Evolutionary conservation across 345 rosid genomes (phyloP), one percentile per base, ranked within the genome.

Genomic region (Populus pruinosa): DNA sequence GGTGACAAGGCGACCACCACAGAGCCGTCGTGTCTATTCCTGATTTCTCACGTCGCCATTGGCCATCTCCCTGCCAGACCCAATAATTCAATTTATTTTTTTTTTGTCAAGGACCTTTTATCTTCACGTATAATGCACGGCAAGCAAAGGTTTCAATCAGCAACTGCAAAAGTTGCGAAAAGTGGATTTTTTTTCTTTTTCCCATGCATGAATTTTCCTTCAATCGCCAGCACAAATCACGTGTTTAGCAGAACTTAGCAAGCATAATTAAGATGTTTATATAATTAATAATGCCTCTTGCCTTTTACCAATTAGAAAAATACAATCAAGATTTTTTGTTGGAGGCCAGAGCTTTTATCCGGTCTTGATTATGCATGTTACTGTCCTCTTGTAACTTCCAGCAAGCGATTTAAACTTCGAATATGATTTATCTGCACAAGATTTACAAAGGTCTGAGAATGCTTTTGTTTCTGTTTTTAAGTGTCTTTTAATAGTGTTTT

Each of bases 1-100:
- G 73, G 79, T 61, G 88, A 83, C 83, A 81, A 47, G 79, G 81
- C 72, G 82, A 83, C 86, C 85, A 75, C 76, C 83, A 67, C 43
- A 29, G 21, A 63, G 18, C 21, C 27, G 78, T 63, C 13, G 47
- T 75, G 88, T 85, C 87, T n/a, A 79, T 81, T 70, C 65, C 41
- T 71, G 72, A 72, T 71, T 66, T 69, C 63, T 69, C 67, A 77
- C 43, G 56, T 71, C 39, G 59, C 35, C 56, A 11, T 2, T 16
- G 65, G 29, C 53, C 81, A 67, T 83, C 82, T 75, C 69, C 44
- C 69, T 59, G 77, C 83, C 41, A 65, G 67, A 69, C 78, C 74
- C 79, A 77, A 81, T 83, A 77, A 85, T 87, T 76, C 72, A 79
- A 36, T 56, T 65, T n/a, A n/a, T n/a, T 49, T 62, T 18, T 27